phyloP scores from a whole-genome alignment of 768 basidiomycete genomes.

The Dacryopinax primogenitus region DNA sequence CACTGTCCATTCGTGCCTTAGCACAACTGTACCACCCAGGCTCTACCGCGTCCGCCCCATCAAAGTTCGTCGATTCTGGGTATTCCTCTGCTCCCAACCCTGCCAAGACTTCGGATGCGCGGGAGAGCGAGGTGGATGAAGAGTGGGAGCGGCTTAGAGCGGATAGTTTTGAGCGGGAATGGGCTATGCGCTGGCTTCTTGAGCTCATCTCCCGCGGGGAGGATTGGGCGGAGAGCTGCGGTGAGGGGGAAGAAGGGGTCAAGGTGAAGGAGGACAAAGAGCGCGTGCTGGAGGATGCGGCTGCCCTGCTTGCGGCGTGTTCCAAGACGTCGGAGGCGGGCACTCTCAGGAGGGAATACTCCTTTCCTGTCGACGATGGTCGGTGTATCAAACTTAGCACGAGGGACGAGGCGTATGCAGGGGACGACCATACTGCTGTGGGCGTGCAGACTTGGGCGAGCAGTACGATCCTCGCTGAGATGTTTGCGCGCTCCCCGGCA shows the following conservation, averaged over 20 bases:
- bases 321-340: conserved; percentile 35
- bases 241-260: conserved; percentile 21
- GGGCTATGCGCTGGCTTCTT: conserved; percentile 62
- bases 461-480: conserved; percentile 55
- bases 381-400: conserved; percentile 33
- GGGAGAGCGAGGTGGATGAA: conserved; percentile 23
- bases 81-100: conserved; percentile 47
- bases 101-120: conserved; percentile 16
- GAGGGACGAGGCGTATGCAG: conserved; percentile 52
- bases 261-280: conserved; percentile 33
- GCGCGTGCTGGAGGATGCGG: conserved; percentile 41
- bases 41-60: conserved; percentile 18
- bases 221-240: conserved; percentile 31
- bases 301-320: conserved; percentile 46
- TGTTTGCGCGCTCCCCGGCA: conserved; percentile 39
- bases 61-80: conserved; percentile 49
- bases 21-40: conserved; percentile 22
- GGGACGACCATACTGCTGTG: conserved; percentile 61
- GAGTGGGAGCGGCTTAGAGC: conserved; percentile 39
- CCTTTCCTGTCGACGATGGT: conserved; percentile 28
- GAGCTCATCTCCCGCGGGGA: conserved; percentile 52
- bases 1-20: conserved; percentile 41
- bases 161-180: conserved; percentile 54
- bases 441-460: conserved; percentile 80
- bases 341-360: conserved; percentile 44